Percentiles rank a stretch among this genome's conserved stretches.
Conservation (phyloP, 768 basidiomycete species). For the Glaciozyma antarctica region DNA sequence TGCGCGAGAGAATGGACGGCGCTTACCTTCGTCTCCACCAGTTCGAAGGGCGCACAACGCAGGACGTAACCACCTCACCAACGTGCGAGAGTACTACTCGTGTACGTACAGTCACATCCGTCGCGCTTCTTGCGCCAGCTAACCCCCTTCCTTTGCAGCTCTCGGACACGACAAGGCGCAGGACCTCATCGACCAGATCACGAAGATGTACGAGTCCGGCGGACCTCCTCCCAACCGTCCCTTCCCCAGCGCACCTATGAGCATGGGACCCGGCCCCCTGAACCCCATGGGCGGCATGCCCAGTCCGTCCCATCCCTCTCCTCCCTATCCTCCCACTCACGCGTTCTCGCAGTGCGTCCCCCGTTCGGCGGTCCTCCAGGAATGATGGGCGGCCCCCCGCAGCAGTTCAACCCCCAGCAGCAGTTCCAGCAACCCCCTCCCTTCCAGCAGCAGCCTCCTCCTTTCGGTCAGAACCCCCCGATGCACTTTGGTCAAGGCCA, state of each 20-base stretch:
- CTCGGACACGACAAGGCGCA: slow-evolving; percentile 87
- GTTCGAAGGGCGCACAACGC: slow-evolving; percentile 98
- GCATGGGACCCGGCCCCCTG: slow-evolving; percentile 11
- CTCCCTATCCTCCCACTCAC: not conserved
- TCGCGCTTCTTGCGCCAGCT: not conserved
- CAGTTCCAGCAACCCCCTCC: not conserved
- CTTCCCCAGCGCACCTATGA: slow-evolving; percentile 12
- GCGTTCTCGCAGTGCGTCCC: not conserved
- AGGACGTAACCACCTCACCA: slow-evolving; percentile 90
- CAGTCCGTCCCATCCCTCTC: not conserved
- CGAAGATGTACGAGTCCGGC: slow-evolving; percentile 77
- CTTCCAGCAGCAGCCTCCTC: not conserved
- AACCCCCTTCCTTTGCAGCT: slow-evolving; percentile 30
- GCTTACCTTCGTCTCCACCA: slow-evolving; percentile 38
- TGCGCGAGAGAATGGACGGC: not conserved
- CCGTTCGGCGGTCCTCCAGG: not conserved
- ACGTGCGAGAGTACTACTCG: slow-evolving; percentile 94
- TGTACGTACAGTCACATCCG: slow-evolving; percentile 47
- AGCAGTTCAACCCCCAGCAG: not conserved
- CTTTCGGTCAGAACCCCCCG: not conserved
- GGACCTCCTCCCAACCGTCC: slow-evolving; percentile 34
- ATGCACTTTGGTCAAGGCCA: not conserved
- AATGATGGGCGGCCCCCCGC: not conserved
- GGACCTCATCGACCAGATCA: slow-evolving; percentile 96
- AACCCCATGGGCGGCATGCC: slow-evolving; percentile 16